Percentiles rank a stretch among this genome's conserved stretches.
phyloP scores from a whole-genome alignment of 2,329 filamentous ascomycete genomes.

The Paracorniculantispora psalliotae region DNA sequence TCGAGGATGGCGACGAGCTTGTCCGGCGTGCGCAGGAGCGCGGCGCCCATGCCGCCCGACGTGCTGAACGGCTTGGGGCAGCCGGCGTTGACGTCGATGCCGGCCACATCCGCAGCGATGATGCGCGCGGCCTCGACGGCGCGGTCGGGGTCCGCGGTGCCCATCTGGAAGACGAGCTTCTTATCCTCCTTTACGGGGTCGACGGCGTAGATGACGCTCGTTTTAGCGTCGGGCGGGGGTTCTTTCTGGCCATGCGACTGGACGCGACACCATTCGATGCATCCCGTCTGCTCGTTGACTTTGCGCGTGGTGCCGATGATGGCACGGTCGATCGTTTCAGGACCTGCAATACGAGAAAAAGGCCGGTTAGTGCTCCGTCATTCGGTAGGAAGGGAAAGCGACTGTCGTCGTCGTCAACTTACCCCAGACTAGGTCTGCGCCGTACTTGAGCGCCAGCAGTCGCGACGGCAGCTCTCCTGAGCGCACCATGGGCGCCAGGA shows the following conservation, averaged over 20 bases:
- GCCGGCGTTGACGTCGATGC: conserved; percentile 97
- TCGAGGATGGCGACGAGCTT: conserved; percentile 77
- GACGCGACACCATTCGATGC: conserved; percentile 77
- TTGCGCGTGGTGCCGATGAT: conserved; percentile 82
- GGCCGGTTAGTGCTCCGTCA: too few relatives aligned
- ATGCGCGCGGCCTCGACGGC: conserved; percentile 81
- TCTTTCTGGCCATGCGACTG: conserved; percentile 66
- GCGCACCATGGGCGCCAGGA: conserved; percentile 95
- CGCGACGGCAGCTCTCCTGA: conserved; percentile 93
- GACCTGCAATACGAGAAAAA: conserved; percentile 47
- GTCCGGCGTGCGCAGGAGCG: conserved; percentile 79
- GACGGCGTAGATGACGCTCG: conserved; percentile 77
- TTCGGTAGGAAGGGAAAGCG: too few relatives aligned
- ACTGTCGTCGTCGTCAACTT: conserved; percentile 24
- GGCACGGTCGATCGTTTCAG: conserved; percentile 88
- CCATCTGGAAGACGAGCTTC: conserved; percentile 84
- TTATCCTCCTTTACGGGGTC: conserved; percentile 71
- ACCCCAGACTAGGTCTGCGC: conserved; percentile 96
- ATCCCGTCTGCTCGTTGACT: conserved; percentile 69
- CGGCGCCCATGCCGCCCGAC: conserved; percentile 90
- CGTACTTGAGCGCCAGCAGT: conserved; percentile 85
- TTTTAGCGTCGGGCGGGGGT: conserved; percentile 45
- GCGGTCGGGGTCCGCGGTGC: conserved; percentile 74
- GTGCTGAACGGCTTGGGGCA: conserved; percentile 97
- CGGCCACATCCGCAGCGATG: conserved; percentile 80